Base-by-base conservation (phyloP, 257 asterid species). In the Gentiana macrophylla region DNA sequence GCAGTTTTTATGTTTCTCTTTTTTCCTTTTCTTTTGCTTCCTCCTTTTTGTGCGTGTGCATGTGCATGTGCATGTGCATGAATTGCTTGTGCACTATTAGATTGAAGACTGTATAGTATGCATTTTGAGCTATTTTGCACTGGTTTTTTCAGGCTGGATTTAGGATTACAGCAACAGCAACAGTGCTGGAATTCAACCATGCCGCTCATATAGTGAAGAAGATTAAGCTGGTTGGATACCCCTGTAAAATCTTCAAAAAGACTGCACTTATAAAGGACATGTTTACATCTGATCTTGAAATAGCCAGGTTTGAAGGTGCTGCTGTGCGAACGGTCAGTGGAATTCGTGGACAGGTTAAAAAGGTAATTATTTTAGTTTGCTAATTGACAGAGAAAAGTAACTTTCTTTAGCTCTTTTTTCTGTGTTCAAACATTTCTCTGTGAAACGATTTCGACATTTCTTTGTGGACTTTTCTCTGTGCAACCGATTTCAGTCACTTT, bases 231-330 rank as follows among this genome's bases (percentile, higher is more conserved):
- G 94, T 85, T 71, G 97, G 98, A 65, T 36, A 82, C 68, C 88
- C 98, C 57, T 76, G 97, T 70, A 83, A 83, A 76, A 85, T 91
- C 67, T 83, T 81, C 75, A 91, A 88, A 83, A 91, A 91, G 75
- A 87, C 98, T 12, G 97, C 97, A 66, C 82, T 91, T 70, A 83
- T 91, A 55, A 75, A 81, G 79, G 94, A 81, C 63, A 87, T 91
- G 98, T 91, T 87, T 74, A 91, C 98, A 60, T 84, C 98, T n/a
- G 94, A 83, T 79, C 97, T 91, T 69, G 98, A 91, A 78, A 77
- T 91, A 70, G 98, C 98, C 68, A 84, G 95, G 79, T 91, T 87
- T 71, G 90, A 91, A 80, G 98, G 97, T 61, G 97, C 97, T 37
- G 84, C 95, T 61, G 64, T 91, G 52, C 88, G 84, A 56, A 91